Percentiles rank a stretch among this genome's conserved stretches.
Evolutionary conservation across 78 protist genomes (phyloP).

Genomic region (Dictyostelium capitatum): DNA sequence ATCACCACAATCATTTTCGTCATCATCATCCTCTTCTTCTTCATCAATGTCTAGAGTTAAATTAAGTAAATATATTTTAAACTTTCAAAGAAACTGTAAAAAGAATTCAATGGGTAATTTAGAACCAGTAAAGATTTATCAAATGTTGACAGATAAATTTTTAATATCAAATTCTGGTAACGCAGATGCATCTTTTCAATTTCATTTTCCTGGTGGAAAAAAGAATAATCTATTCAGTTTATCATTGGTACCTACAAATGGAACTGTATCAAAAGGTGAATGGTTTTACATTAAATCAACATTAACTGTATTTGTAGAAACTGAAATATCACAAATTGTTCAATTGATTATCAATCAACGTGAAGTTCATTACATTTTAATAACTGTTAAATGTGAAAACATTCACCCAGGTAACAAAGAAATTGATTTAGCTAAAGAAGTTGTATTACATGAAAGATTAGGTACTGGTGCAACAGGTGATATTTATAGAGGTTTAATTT

Average conservation of each 20-base stretch:
- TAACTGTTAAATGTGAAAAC: conserved; percentile 36
- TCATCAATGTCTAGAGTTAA: conserved; percentile 4
- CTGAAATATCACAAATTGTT: conserved; percentile 38
- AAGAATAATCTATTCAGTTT: conserved; percentile 3
- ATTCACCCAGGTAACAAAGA: conserved; percentile 74
- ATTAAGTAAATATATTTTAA: conserved; percentile 30
- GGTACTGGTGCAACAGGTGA: conserved; percentile 77
- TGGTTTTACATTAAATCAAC: conserved; percentile 66
- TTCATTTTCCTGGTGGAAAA: background rate
- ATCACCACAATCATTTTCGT: background rate
- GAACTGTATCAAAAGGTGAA: conserved; percentile 38
- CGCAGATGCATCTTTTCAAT: conserved; percentile 47
- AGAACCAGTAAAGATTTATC: conserved; percentile 33
- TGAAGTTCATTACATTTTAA: conserved; percentile 47
- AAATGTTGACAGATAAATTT: conserved; percentile 50
- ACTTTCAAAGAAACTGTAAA: conserved; percentile 5
- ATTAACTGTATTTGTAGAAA: conserved; percentile 60
- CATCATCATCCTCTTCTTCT: background rate
- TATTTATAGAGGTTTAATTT: conserved; percentile 46
- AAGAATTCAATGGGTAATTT: background rate
- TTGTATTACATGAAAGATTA: conserved; percentile 14
- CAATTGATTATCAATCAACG: conserved; percentile 56
- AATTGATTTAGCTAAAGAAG: conserved; percentile 49
- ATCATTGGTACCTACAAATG: conserved; percentile 58
- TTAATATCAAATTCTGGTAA: conserved; percentile 44